A percentile compares a stretch with the other conserved stretches of the same genome.
Conservation (phyloP, 2,329 filamentous ascomycete genomes). For the Nothophoma quercina region DNA sequence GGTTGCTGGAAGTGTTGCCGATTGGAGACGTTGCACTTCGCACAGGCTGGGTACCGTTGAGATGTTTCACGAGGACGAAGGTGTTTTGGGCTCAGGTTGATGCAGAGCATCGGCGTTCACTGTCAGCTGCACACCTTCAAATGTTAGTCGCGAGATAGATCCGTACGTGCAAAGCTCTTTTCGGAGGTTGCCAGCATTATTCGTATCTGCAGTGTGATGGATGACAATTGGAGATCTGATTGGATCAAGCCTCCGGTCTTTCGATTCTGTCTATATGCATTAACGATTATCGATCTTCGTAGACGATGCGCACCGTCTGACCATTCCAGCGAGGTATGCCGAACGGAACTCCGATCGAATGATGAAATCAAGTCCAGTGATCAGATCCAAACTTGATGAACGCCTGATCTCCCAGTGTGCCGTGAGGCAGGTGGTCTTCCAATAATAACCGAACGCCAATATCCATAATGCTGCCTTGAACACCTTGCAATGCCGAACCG, state of each 20-base stretch:
- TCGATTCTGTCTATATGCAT: conserved; percentile 2
- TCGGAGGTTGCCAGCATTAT: neutral
- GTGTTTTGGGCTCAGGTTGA: too few species aligned
- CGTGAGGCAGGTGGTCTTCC: neutral
- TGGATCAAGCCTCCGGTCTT: neutral
- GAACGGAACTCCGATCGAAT: too few species aligned
- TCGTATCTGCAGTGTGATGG: conserved; percentile 7
- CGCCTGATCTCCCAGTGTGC: neutral
- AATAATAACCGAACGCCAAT: neutral
- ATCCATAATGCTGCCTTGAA: conserved; percentile 1
- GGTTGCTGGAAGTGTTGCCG: neutral
- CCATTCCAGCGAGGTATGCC: neutral
- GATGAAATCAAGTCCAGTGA: neutral
- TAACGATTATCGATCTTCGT: neutral
- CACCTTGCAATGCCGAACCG: conserved; percentile 12
- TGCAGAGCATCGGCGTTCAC: neutral
- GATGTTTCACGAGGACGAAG: neutral
- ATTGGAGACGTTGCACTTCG: neutral
- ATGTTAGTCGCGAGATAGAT: neutral
- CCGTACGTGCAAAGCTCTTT: neutral
- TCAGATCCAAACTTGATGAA: neutral
- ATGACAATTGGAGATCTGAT: neutral
- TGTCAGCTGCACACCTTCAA: neutral
- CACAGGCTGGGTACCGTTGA: neutral
- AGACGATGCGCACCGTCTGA: neutral